Evolutionary conservation across 441 rosid species (phyloP), one percentile per base, ranked within the genome.

Genomic region (Populus hybrid): DNA sequence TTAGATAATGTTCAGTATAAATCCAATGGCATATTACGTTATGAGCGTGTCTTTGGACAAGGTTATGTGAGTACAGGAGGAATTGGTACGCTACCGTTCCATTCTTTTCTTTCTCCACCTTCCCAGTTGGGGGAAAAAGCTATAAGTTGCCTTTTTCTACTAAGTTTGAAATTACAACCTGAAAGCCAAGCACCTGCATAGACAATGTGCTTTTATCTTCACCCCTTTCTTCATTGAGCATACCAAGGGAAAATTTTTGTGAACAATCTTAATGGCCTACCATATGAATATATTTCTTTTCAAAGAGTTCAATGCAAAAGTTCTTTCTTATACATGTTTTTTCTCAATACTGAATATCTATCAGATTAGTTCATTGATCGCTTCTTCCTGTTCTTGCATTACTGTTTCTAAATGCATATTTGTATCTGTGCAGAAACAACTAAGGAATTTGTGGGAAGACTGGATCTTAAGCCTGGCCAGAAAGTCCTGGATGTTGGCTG

Each of bases 51-150:
- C 79, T 97, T 97, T 84, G 99, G 99, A 69, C 88, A 77, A 71
- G 99, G 99, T 42, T 97, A 77, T 81, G 99, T 97, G 80, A 97
- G 98, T 94, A 92, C 98, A 50, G 99, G 98, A 81, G 98, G 99
- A 79, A 57, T 94, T 61, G 98, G 99, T 94, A 91, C 74, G 83
- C 76, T 40, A 18, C 35, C 5, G 59, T 42, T 64, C 53, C 40
- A 12, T 32, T 30, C 67, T 36, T 14, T 8, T 9, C 8, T 18
- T 76, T 34, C 42, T 8, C 23, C 8, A 3, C 30, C 50, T 26
- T n/a, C 32, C 46, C 23, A 30, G 8, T 23, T 7, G 38, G 26
- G 30, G 36, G 57, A 32, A 69, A 16, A 26, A 21, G 24, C 26
- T 34, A 35, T 46, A 53, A 66, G 36, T 20, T 9, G 34, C 38